Percentiles rank a stretch among this genome's conserved stretches.
Evolutionary conservation across 768 basidiomycete genomes (phyloP).

Genomic region (Boletus tomentosulus): DNA sequence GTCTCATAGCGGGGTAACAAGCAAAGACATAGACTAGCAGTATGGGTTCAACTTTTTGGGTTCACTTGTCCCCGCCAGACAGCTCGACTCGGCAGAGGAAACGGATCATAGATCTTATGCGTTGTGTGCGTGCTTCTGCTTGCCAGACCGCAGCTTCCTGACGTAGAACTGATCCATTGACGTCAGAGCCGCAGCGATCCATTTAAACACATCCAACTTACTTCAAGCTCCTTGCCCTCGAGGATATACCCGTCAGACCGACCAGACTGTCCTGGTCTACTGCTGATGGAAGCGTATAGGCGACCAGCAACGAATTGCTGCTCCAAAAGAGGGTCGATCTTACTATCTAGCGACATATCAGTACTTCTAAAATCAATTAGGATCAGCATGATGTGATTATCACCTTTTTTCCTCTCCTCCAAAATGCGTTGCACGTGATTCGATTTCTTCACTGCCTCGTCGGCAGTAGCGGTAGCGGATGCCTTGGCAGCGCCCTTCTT

Average conservation of each 20-base stretch:
- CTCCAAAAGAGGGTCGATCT: constrained; percentile 88
- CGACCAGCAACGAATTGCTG: constrained; percentile 91
- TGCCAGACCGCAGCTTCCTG: constrained; percentile 87
- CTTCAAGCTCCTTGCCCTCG: constrained; percentile 98
- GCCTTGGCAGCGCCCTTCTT: constrained; percentile 73
- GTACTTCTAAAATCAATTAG: not conserved
- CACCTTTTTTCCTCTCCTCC: constrained; percentile 90
- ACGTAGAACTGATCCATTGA: constrained; percentile 73
- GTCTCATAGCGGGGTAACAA: constrained; percentile 6
- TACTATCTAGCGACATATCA: constrained; percentile 57
- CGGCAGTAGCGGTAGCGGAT: constrained; percentile 35
- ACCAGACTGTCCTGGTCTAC: constrained; percentile 95
- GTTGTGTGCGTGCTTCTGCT: constrained; percentile 85
- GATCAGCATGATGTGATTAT: constrained; percentile 15
- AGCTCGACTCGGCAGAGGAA: not conserved
- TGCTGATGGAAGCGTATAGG: constrained; percentile 89
- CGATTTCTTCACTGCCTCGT: constrained; percentile 76
- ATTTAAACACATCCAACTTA: constrained; percentile 30
- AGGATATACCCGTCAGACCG: constrained; percentile 96
- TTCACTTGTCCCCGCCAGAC: not conserved
- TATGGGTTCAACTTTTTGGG: not conserved
- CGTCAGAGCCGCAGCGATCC: constrained; percentile 17
- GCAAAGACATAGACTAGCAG: constrained; percentile 2
- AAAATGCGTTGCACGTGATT: constrained; percentile 85
- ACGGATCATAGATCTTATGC: constrained; percentile 26